Conservation (phyloP, 2,329 filamentous ascomycete species). For the Akanthomyces uredinophilus region DNA sequence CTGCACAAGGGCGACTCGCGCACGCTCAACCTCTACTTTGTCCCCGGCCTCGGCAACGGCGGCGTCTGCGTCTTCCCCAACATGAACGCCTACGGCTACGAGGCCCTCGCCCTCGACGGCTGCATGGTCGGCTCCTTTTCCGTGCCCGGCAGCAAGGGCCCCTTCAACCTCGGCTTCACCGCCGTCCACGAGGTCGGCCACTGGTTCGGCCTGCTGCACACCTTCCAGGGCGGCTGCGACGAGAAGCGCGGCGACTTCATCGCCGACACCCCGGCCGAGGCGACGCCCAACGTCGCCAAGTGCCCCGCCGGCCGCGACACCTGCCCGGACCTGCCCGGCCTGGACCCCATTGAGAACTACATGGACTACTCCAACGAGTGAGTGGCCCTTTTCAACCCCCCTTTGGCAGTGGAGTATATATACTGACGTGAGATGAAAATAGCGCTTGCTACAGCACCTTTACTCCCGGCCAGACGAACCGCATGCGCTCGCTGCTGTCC, state of each 20-base stretch:
- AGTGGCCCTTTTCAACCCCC: neutral
- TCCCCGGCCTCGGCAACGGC: conserved; percentile 27
- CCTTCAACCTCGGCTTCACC: conserved; percentile 15
- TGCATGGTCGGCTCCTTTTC: conserved; percentile 14
- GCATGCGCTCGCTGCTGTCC: conserved; percentile 3
- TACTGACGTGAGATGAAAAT: neutral
- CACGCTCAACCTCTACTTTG: conserved; percentile 40
- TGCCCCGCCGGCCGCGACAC: conserved; percentile 19
- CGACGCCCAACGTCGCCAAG: neutral
- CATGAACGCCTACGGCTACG: conserved; percentile 2
- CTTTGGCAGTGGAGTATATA: too few relatives aligned
- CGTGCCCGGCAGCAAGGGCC: conserved; percentile 9
- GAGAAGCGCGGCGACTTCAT: conserved; percentile 24
- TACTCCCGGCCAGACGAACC: conserved; percentile 31
- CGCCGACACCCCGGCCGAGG: conserved; percentile 22
- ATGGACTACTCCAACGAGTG: conserved; percentile 26
- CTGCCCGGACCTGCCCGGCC: conserved; percentile 20
- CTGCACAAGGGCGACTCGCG: conserved; percentile 33
- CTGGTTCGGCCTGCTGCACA: conserved; percentile 34
- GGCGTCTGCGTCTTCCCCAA: conserved; percentile 40
- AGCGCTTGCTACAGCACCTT: conserved; percentile 38
- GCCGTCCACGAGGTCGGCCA: conserved; percentile 32
- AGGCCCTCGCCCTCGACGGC: conserved; percentile 13
- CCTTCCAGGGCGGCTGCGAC: conserved; percentile 29
- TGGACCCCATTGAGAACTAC: conserved; percentile 23